Conservation (phyloP, 2,329 filamentous ascomycete species). For the Fusarium sp. region DNA sequence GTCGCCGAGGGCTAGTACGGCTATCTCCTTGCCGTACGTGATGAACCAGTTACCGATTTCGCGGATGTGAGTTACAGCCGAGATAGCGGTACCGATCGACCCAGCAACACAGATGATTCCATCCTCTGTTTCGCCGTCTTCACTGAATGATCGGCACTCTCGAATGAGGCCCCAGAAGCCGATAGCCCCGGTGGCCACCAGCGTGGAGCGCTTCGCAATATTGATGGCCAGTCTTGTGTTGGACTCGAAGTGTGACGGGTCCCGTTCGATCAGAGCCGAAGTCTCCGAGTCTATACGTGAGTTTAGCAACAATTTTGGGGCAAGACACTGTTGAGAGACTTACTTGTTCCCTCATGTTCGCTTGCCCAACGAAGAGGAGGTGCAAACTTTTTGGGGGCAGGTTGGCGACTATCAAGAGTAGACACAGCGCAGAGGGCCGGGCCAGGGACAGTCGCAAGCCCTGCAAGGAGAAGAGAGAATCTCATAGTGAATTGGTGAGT, state of each 20-base stretch:
- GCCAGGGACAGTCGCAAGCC: neutral
- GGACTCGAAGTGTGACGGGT: neutral
- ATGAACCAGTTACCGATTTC: neutral
- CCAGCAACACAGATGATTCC: neutral
- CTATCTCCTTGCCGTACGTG: neutral
- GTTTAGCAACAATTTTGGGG: neutral
- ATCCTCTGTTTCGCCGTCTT: neutral
- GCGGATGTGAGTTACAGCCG: neutral
- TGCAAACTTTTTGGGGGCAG: neutral
- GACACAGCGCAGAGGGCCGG: neutral
- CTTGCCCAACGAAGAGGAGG: neutral
- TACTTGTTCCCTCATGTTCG: neutral
- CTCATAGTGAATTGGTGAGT: neutral
- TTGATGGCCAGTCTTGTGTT: slow-evolving; percentile 1
- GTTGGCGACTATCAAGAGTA: neutral
- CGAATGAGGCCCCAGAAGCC: neutral
- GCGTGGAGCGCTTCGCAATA: neutral
- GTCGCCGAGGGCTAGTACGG: neutral
- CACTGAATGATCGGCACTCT: neutral
- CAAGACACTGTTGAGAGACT: neutral
- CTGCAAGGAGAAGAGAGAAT: neutral
- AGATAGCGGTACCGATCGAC: neutral
- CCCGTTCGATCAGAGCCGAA: neutral
- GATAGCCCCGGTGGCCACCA: neutral
- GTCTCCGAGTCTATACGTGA: neutral